Conservation (phyloP, 148 eudicot genomes). For the Pouteria glomerata region DNA sequence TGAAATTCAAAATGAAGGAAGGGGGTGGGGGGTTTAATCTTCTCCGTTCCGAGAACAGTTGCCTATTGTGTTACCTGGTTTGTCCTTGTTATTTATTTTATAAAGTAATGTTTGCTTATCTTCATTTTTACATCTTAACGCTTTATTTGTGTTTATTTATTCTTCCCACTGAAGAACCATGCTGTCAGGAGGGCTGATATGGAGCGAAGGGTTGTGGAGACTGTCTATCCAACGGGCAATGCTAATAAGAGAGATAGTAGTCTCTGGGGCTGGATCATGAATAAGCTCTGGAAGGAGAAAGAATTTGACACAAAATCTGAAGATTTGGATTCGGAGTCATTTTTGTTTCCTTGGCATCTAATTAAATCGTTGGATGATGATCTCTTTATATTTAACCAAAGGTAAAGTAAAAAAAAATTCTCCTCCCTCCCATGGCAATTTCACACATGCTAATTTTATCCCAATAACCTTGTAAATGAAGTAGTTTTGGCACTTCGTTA, state of each 20-base stretch:
- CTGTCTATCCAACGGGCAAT: conserved; percentile 46
- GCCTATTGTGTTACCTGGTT: background rate
- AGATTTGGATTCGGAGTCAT: conserved; percentile 38
- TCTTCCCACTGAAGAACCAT: conserved; percentile 62
- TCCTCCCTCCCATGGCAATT: background rate
- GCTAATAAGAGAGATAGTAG: conserved; percentile 35
- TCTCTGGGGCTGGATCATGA: conserved; percentile 60
- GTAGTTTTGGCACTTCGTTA: background rate
- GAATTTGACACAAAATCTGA: conserved; percentile 29
- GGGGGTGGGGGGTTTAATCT: background rate
- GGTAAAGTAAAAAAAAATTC: conserved; percentile 32
- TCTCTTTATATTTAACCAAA: conserved; percentile 53
- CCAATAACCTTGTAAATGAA: background rate
- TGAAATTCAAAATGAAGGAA: background rate
- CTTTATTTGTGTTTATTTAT: conserved; percentile 7
- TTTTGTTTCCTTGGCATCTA: conserved; percentile 90
- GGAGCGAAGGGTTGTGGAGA: conserved; percentile 72
- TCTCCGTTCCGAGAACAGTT: background rate
- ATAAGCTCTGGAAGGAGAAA: conserved; percentile 45
- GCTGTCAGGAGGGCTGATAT: conserved; percentile 90
- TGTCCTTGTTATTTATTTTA: background rate
- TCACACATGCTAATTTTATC: background rate
- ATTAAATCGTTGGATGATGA: conserved; percentile 41
- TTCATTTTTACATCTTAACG: background rate
- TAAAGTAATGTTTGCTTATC: background rate